A percentile compares a stretch with the other conserved stretches of the same genome.
These are phyloP conservation scores for Aspergillus proliferans DNA, from an alignment of 2,329 filamentous ascomycete genomes.

Conservation along the genomic window DNA sequence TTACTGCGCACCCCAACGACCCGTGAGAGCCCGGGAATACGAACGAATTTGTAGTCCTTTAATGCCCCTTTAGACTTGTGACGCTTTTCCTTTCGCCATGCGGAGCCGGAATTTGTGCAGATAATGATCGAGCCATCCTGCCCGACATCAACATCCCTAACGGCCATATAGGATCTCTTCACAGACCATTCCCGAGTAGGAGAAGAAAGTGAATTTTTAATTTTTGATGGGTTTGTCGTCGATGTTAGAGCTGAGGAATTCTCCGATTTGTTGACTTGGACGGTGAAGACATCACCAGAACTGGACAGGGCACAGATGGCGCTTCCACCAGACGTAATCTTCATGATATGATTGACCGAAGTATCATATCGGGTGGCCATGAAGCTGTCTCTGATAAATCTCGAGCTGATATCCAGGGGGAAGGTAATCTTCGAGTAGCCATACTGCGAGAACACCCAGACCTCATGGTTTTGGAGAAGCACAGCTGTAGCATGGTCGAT, in stretches of 20 bases:
- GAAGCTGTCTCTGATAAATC: slow-evolving; percentile 60
- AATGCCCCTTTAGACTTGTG: slow-evolving; percentile 69
- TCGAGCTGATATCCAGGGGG: slow-evolving; percentile 65
- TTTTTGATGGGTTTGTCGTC: slow-evolving; percentile 88
- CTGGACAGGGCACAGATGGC: slow-evolving; percentile 84
- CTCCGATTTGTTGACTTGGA: slow-evolving; percentile 67
- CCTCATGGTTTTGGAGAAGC: slow-evolving; percentile 76
- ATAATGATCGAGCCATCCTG: slow-evolving; percentile 94
- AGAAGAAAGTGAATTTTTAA: slow-evolving; percentile 70
- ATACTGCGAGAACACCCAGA: slow-evolving; percentile 93
- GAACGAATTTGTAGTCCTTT: slow-evolving; percentile 93
- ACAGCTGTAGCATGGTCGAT: slow-evolving; percentile 86
- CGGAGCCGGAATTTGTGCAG: slow-evolving; percentile 83
- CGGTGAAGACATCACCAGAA: slow-evolving; percentile 80
- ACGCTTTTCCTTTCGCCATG: slow-evolving; percentile 83
- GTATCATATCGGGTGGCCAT: slow-evolving; percentile 60
- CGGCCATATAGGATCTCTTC: slow-evolving; percentile 75
- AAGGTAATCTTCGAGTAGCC: slow-evolving; percentile 90
- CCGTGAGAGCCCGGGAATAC: slow-evolving; percentile 79
- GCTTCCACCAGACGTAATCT: slow-evolving; percentile 78
- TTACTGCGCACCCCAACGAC: slow-evolving; percentile 81
- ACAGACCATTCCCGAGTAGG: slow-evolving; percentile 85
- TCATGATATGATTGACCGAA: slow-evolving; percentile 61
- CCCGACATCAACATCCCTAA: slow-evolving; percentile 77
- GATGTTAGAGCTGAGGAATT: slow-evolving; percentile 57